These are phyloP conservation scores for Arthrobotrys musiformis DNA, from an alignment of 2,329 filamentous ascomycete genomes.

Conservation along the genomic window DNA sequence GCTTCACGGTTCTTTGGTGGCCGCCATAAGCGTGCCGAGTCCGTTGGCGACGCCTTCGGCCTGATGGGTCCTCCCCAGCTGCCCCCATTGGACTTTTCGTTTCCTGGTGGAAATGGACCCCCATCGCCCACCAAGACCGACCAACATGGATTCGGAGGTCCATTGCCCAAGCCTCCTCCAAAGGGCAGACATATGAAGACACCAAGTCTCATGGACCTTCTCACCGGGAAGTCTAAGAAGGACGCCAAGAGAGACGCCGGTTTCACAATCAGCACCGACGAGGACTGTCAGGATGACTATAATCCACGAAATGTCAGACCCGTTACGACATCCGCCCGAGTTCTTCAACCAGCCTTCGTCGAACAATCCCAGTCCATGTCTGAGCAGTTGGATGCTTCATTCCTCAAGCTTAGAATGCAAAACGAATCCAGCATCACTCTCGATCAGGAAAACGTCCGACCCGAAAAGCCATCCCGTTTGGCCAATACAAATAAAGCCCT, in stretches of 20 bases:
- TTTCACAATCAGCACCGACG: constrained; percentile 50
- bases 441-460: constrained; percentile 35
- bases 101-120: not conserved
- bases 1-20: constrained; percentile 37
- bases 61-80: constrained; percentile 38
- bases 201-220: constrained; percentile 39
- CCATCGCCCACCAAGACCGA: constrained; percentile 26
- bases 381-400: constrained; percentile 8
- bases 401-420: constrained; percentile 24
- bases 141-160: constrained; percentile 8
- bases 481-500: constrained; percentile 33
- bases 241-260: constrained; percentile 30
- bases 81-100: constrained; percentile 44
- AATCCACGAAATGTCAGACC: not conserved
- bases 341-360: constrained; percentile 23
- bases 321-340: not conserved
- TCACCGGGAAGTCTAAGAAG: constrained; percentile 37
- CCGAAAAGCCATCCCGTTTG: not conserved
- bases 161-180: constrained; percentile 13
- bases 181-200: constrained; percentile 37
- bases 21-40: constrained; percentile 38
- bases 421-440: constrained; percentile 4
- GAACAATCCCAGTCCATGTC: constrained; percentile 7
- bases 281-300: constrained; percentile 20
- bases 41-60: constrained; percentile 10